Conservation (phyloP, 768 basidiomycete species). For the Trametes sanguinea region DNA sequence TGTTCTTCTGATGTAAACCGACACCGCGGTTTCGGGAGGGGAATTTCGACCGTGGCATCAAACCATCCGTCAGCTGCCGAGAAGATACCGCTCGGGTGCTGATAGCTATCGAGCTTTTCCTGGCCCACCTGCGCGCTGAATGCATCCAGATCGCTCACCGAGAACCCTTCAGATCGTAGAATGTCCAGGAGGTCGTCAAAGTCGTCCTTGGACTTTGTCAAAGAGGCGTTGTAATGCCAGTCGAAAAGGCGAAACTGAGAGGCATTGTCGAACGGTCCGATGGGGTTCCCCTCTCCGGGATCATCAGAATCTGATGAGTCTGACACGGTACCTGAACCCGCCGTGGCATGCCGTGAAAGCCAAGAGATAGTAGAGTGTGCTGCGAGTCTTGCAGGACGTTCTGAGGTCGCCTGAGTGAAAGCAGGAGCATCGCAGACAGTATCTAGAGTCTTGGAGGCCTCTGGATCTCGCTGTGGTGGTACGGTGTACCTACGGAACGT, state of each 20-base stretch:
- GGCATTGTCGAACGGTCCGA: constrained; percentile 29
- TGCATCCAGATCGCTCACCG: not conserved
- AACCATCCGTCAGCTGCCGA: constrained; percentile 7
- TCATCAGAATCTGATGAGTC: too few species aligned
- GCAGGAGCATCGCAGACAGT: too few species aligned
- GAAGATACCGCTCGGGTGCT: not conserved
- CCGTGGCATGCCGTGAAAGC: too few species aligned
- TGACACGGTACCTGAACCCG: too few species aligned
- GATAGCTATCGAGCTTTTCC: not conserved
- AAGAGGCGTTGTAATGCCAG: not conserved
- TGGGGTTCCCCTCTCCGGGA: not conserved
- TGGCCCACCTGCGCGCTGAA: not conserved
- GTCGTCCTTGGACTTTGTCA: not conserved
- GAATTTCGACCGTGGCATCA: constrained; percentile 7
- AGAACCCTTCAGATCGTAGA: not conserved
- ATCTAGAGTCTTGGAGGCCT: too few species aligned
- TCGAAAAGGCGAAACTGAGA: not conserved
- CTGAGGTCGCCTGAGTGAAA: too few species aligned
- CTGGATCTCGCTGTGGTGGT: too few species aligned
- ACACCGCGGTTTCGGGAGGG: constrained; percentile 1
- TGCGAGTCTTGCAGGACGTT: too few species aligned
- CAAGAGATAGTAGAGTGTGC: too few species aligned
- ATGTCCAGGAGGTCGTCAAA: not conserved
- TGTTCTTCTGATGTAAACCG: not conserved
- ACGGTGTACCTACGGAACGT: too few species aligned